Conservation (phyloP, 257 asterid species). For the Solanum clarkiae region DNA sequence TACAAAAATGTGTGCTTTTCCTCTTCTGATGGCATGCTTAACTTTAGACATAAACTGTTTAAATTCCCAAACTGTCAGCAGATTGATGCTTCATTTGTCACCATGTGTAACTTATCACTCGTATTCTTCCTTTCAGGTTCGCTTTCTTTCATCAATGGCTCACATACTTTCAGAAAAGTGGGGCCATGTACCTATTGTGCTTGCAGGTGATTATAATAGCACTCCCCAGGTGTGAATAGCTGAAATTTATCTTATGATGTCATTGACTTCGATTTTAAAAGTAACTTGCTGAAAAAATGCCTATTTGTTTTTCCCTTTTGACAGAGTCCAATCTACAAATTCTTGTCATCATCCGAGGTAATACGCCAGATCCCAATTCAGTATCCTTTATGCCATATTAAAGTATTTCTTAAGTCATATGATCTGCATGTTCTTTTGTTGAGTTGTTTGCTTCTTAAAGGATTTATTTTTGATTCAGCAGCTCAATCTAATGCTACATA, state of each 20-base stretch:
- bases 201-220: slow-evolving; percentile 32
- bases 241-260: background rate
- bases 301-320: background rate
- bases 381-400: background rate
- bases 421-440: background rate
- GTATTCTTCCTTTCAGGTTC: slow-evolving; percentile 11
- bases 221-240: slow-evolving; percentile 16
- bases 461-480: slow-evolving; percentile 1
- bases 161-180: slow-evolving; percentile 22
- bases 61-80: background rate
- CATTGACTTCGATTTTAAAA: background rate
- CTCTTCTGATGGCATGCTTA: background rate
- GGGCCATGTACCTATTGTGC: slow-evolving; percentile 22
- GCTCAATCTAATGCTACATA: slow-evolving; percentile 24
- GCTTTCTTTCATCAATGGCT: slow-evolving; percentile 19
- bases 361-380: background rate
- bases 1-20: background rate
- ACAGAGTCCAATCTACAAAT: slow-evolving; percentile 31
- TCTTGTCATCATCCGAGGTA: slow-evolving; percentile 21
- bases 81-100: background rate
- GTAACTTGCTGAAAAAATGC: background rate
- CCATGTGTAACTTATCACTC: background rate
- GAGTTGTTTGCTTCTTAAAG: background rate
- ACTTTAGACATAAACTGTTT: background rate
- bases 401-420: background rate